Base-by-base conservation (phyloP, 306 rosid species). In the Ormosia semicastrata region DNA sequence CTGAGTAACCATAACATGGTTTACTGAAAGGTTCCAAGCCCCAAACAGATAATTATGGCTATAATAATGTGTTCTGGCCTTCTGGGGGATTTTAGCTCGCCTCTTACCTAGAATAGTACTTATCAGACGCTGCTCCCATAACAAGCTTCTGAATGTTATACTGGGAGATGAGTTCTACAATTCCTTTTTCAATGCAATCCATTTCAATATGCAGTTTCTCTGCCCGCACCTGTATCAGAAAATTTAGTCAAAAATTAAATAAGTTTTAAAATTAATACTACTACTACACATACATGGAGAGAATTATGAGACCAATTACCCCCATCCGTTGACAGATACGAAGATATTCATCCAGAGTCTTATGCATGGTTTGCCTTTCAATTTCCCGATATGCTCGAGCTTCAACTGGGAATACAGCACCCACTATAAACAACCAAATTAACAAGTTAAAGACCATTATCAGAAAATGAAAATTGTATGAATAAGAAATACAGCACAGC, bases 41-140 rank as follows among this genome's bases (percentile, higher is more conserved):
- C 46, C 46, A 12, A 65, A 66, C 8, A 47, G 14, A 47, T 47
- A 47, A 17, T 50, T n/a, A 36, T 53, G 66, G 41, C 37, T 37
- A 24, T 2, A 62, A 49, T 58, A 71, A 71, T 18, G 8, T 46
- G 32, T 66, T 69, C 34, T 15, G 63, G 37, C 17, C 18, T n/a
- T 8, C 0, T 9, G 15, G 37, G 32, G 36, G 12, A 18, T 46
- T 43, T 30, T 30, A 56, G 17, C 32, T 64, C 8, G 77, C 54
- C 68, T 84, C 75, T 66, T 81, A 93, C 99, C 88, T 90, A 62
- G 93, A 90, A 82, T 88, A 75, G 84, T 74, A 71, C 83, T 82
- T 95, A 87, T 95, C 92, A 68, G 89, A 88, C 33, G 98, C 97
- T 74, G 97, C 98, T 84, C 99, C 99, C 96, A 95, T 95, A 49